phyloP scores from a whole-genome alignment of 169 alveolate genomes.

The Plasmodium reichenowi region DNA sequence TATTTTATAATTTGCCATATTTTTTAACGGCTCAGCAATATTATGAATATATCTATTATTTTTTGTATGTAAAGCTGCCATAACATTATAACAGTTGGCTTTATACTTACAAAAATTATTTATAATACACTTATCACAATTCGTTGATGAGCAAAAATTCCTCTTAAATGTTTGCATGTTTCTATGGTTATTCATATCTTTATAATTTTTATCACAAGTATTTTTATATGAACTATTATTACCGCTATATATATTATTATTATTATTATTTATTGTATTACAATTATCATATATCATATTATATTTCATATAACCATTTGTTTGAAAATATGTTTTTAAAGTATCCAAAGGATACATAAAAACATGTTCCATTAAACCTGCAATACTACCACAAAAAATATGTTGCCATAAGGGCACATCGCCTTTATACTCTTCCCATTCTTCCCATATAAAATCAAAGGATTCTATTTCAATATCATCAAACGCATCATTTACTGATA shows the following conservation, averaged over 20 bases:
- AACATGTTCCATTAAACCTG: slow-evolving; percentile 98
- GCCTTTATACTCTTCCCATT: slow-evolving; percentile 84
- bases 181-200: background rate
- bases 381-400: slow-evolving; percentile 96
- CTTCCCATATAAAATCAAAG: slow-evolving; percentile 77
- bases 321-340: slow-evolving; percentile 90
- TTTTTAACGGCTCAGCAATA: background rate
- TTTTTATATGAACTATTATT: slow-evolving; percentile 2
- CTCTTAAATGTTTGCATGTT: slow-evolving; percentile 26
- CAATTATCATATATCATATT: slow-evolving; percentile 15
- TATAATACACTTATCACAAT: slow-evolving; percentile 40
- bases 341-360: slow-evolving; percentile 97
- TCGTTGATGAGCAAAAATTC: slow-evolving; percentile 20
- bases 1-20: slow-evolving; percentile 8
- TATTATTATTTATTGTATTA: background rate
- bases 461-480: slow-evolving; percentile 65
- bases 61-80: slow-evolving; percentile 9
- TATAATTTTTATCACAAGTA: background rate
- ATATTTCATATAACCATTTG: slow-evolving; percentile 71
- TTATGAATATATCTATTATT: background rate
- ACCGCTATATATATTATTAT: background rate
- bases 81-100: slow-evolving; percentile 24
- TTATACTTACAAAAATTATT: slow-evolving; percentile 36
- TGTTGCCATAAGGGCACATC: slow-evolving; percentile 94
- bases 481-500: slow-evolving; percentile 54